These are phyloP conservation scores for Fusarium albosuccineum DNA, from an alignment of 2,329 filamentous ascomycete genomes.

Conservation along the genomic window DNA sequence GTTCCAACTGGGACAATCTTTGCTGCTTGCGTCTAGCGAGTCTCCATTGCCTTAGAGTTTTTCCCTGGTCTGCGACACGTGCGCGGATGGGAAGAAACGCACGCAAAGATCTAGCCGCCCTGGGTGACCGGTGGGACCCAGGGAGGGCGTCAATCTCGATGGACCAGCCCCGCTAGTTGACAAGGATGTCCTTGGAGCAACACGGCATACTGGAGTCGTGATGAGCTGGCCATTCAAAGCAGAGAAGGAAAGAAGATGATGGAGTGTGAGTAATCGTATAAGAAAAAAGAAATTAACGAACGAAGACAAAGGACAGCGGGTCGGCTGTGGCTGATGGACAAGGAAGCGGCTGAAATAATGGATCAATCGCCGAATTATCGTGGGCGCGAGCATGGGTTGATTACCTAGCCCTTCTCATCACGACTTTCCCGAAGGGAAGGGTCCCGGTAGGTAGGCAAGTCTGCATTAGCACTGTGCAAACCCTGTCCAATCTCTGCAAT, in stretches of 20 bases:
- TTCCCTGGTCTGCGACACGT: constrained; percentile 27
- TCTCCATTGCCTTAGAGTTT: constrained; percentile 11
- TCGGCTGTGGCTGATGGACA: no score
- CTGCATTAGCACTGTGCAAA: no score
- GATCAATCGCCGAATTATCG: no score
- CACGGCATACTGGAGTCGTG: constrained; percentile 1
- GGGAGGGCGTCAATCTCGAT: constrained; percentile 32
- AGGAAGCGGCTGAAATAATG: no score
- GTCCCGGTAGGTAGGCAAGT: no score
- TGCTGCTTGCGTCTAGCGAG: constrained; percentile 32
- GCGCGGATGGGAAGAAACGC: constrained; percentile 16
- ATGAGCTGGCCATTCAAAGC: neutral
- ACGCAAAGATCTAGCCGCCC: constrained; percentile 36
- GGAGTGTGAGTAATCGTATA: neutral
- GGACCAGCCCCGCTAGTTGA: constrained; percentile 17
- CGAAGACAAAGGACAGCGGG: neutral
- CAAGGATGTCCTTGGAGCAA: constrained; percentile 19
- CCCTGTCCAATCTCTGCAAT: no score
- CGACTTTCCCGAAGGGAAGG: no score
- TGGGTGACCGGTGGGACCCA: constrained; percentile 25
- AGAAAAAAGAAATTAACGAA: neutral
- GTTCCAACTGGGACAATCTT: constrained; percentile 19
- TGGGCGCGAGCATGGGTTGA: no score
- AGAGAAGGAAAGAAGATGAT: neutral
- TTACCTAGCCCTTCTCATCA: no score